Percentiles rank a stretch among this genome's conserved stretches.
Evolutionary conservation across 2,329 filamentous ascomycete genomes (phyloP).

Genomic region (Pseudogymnoascus sp.): DNA sequence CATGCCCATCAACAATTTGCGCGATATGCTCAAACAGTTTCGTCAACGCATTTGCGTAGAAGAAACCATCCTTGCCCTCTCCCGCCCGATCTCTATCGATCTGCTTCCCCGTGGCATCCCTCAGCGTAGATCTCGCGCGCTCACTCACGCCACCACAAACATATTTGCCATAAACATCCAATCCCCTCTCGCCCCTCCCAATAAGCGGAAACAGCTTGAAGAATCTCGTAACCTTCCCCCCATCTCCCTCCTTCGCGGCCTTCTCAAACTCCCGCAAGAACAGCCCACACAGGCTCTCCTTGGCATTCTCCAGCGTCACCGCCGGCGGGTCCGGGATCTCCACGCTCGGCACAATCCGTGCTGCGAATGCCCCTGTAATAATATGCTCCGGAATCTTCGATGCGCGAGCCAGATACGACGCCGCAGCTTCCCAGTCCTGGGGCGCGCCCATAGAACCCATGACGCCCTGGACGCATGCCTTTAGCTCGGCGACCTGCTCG

Average conservation of each 20-base stretch:
- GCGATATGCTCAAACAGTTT: conserved; percentile 96
- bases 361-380: conserved; percentile 75
- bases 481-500: conserved; percentile 93
- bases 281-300: conserved; percentile 80
- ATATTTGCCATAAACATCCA: conserved; percentile 93
- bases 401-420: conserved; percentile 78
- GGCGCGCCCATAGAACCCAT: conserved; percentile 94
- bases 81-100: background rate
- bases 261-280: conserved; percentile 94
- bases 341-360: conserved; percentile 86
- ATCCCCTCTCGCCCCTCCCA: conserved; percentile 74
- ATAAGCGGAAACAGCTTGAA: conserved; percentile 98
- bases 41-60: conserved; percentile 85
- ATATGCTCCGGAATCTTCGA: conserved; percentile 74
- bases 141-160: conserved; percentile 91
- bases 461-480: conserved; percentile 90
- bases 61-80: conserved; percentile 68
- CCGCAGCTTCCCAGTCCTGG: conserved; percentile 97
- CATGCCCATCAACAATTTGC: conserved; percentile 89
- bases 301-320: conserved; percentile 76
- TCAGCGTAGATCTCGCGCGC: conserved; percentile 72
- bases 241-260: conserved; percentile 79
- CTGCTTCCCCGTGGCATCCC: conserved; percentile 51
- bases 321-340: conserved; percentile 90
- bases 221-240: conserved; percentile 83